Evolutionary conservation across 495 filamentous ascomycete genomes (phyloP), one percentile per base, ranked within the genome.

Genomic region (Aspergillus leporis): DNA sequence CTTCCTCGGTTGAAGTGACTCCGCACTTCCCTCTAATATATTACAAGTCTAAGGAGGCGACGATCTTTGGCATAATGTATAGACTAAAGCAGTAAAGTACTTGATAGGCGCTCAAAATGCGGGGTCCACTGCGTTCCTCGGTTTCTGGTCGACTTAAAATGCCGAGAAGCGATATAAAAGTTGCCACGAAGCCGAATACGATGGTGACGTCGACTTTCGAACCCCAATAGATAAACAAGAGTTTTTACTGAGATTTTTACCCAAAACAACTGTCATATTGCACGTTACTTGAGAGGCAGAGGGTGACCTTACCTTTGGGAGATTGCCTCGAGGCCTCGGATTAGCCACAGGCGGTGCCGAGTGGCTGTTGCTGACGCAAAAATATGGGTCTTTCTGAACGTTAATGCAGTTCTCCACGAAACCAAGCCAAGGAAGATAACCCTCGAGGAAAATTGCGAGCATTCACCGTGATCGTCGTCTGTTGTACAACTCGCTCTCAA

Each of bases 1-100:
- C n/a, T 18, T 19, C 41, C 41, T 45, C 41, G 41, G 41, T 45
- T 45, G n/a, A 40, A 40, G 36, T 40, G 36, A 40, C 41, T 45
- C 41, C 41, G 41, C 41, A 45, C 1, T 45, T 5, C 16, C 9
- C 34, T 8, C 34, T 36, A 12, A 12, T 36, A 36, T 36, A 12
- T n/a, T n/a, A n/a, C n/a, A n/a, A n/a, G n/a, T n/a, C n/a, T n/a
- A 36, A 2, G 34, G 10, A 36, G 34, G 34, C 25, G 34, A 10
- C 34, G 34, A 36, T 5, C 34, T 12, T 36, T 8, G 34, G 13
- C 34, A 5, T 36, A 36, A 36, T 14, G 13, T 12, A 19, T 7
- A 19, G 45, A 4, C 45, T 16, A 50, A 32, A 32, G 31, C 10
- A 32, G 10, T 32, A 10, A 10, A 36, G 25, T 36, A 36, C 9